Percentiles rank a stretch among this genome's conserved stretches.
These are phyloP conservation scores for Pseudocercospora eumusae DNA, from an alignment of 2,329 filamentous ascomycete genomes.

Conservation along the genomic window DNA sequence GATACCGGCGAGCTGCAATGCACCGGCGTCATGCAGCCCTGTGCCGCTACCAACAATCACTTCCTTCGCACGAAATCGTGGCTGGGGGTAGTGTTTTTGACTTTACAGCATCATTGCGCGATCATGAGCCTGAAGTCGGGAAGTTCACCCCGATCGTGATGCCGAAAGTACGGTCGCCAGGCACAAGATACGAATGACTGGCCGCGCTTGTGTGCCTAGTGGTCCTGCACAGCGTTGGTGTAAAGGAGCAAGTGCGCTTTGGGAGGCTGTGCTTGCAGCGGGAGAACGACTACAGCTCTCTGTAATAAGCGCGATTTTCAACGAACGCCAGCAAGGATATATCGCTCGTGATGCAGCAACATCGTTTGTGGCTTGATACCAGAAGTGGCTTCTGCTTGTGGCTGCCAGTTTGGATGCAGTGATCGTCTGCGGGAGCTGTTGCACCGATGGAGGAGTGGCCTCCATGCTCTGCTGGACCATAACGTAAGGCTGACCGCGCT, in stretches of 20 bases:
- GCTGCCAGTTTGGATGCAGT: neutral
- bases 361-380: constrained; percentile 2
- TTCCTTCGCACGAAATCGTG: neutral
- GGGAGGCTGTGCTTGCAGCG: constrained; percentile 10
- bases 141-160: neutral
- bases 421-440: neutral
- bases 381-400: constrained; percentile 4
- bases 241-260: constrained; percentile 4
- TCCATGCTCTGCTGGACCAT: neutral
- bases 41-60: neutral
- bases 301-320: neutral
- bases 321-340: neutral
- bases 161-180: constrained; percentile 1
- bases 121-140: neutral
- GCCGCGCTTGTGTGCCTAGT: neutral
- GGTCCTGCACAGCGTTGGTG: constrained; percentile 4
- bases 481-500: neutral
- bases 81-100: neutral
- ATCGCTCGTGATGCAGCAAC: neutral
- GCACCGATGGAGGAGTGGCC: neutral
- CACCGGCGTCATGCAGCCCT: neutral
- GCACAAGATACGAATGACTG: constrained; percentile 7
- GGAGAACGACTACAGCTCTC: neutral
- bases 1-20: neutral
- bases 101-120: constrained; percentile 7